Conservation (phyloP, 495 filamentous ascomycete genomes). For the Neurospora intermedia region DNA sequence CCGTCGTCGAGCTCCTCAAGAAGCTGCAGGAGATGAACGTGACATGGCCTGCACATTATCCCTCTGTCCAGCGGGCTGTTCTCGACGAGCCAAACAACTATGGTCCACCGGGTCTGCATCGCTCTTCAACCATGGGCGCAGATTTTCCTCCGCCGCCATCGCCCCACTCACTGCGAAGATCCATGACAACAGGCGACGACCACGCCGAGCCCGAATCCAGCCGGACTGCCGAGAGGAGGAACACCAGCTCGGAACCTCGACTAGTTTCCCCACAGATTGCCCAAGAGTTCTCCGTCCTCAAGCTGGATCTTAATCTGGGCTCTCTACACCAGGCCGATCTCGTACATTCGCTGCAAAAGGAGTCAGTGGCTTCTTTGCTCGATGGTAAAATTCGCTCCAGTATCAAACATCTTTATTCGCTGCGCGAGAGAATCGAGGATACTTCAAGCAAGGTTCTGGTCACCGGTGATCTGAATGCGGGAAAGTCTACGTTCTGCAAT, state of each 20-base stretch:
- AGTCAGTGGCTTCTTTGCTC: conserved; percentile 75
- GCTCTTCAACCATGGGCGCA: conserved; percentile 38
- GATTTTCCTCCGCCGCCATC: conserved; percentile 17
- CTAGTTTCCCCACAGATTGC: conserved; percentile 88
- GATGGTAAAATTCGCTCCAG: conserved; percentile 91
- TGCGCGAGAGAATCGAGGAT: conserved; percentile 92
- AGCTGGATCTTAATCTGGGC: conserved; percentile 86
- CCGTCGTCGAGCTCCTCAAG: conserved; percentile 67
- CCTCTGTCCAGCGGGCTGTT: conserved; percentile 61
- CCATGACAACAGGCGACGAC: conserved; percentile 59
- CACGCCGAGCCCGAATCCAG: conserved; percentile 59
- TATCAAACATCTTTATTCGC: conserved; percentile 73
- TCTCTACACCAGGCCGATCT: conserved; percentile 76
- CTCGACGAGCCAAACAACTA: conserved; percentile 25
- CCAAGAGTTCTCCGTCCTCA: conserved; percentile 90
- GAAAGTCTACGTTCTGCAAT: conserved; percentile 98
- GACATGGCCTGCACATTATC: conserved; percentile 91
- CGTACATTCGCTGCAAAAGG: conserved; percentile 93
- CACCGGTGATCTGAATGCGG: conserved; percentile 95
- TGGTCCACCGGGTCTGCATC: conserved; percentile 38
- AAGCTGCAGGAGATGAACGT: conserved; percentile 79
- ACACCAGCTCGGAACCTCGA: conserved; percentile 47
- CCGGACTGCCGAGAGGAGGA: conserved; percentile 46
- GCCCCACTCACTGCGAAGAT: conserved; percentile 50
- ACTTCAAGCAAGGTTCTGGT: conserved; percentile 94